A percentile compares a stretch with the other conserved stretches of the same genome.
phyloP scores from a whole-genome alignment of 2,329 filamentous ascomycete species.

The Colletotrichum cereale region DNA sequence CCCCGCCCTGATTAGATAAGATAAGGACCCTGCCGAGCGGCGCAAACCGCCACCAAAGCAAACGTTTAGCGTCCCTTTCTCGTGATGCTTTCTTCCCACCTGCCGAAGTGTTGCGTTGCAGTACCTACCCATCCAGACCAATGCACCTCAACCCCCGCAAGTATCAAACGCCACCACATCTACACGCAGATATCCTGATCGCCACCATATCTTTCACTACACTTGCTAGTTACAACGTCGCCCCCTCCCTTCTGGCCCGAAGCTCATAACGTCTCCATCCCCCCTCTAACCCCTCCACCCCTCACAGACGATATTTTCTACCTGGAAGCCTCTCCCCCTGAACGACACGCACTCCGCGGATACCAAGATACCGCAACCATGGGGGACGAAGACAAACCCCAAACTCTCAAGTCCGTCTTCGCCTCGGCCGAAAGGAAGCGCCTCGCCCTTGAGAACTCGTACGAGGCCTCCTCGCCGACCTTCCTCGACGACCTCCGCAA shows the following conservation, averaged over 20 bases:
- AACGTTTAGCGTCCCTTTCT: slow-evolving; percentile 17
- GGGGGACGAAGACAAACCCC: slow-evolving; percentile 57
- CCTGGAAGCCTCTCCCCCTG: background rate
- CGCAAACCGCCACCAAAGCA: slow-evolving; percentile 33
- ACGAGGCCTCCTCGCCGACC: slow-evolving; percentile 70
- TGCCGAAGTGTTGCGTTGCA: background rate
- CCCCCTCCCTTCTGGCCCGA: background rate
- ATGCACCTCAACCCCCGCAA: background rate
- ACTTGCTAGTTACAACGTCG: background rate
- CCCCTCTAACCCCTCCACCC: background rate
- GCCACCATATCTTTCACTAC: background rate
- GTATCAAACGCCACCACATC: slow-evolving; percentile 1
- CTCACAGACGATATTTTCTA: background rate
- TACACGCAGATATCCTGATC: slow-evolving; percentile 13
- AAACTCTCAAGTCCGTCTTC: slow-evolving; percentile 64
- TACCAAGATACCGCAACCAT: slow-evolving; percentile 42
- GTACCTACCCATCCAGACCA: background rate
- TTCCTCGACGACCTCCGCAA: slow-evolving; percentile 77
- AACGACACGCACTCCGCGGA: background rate
- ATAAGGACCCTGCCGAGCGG: slow-evolving; percentile 38
- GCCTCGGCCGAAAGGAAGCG: slow-evolving; percentile 64
- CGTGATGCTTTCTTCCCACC: slow-evolving; percentile 10
- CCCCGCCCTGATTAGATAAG: slow-evolving; percentile 33
- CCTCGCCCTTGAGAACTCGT: slow-evolving; percentile 71
- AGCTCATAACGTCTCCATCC: background rate